Base-by-base conservation (phyloP, 805 yeast species). In the Maudiozyma saulgeensis region DNA sequence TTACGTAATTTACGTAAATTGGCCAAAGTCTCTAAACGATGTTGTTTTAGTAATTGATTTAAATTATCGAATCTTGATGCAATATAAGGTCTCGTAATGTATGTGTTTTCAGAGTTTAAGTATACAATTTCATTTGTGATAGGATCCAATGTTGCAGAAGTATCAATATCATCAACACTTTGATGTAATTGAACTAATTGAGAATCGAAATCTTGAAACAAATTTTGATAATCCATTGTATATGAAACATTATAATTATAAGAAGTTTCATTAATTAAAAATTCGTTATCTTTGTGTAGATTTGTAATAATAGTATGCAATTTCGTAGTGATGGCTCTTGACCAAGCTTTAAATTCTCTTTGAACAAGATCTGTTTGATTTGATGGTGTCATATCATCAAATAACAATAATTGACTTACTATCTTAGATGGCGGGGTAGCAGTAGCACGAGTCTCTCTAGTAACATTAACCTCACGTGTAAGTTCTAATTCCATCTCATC, bases 51-150 rank as follows among this genome's bases (percentile, higher is more conserved):
- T 11, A 16, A 2, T 11, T 32, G 7, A 3, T 37, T 41, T 16
- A 46, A 23, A 4, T 40, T 31, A 9, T 32, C 51, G 32, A 46
- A 41, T 32, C 41, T 16, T 8, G 28, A 31, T 8, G 19, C 12
- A 9, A 50, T 69, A 75, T 71, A 73, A 51, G 76, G 73, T 58
- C 82, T 69, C 0, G 78, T 60, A 25, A 78, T 68, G 51, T 70
- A 70, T 32, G 68, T 67, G 13, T 56, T 54, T 35, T 51, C 51
- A n/a, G 41, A 7, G 49, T 68, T 68, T 41, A 68, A 56, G 46
- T 63, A 68, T 23, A 61, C 61, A 6, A 59, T 57, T 40, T 64
- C 62, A 13, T 42, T 38, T 3, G 51, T 41, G 2, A 12, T 15
- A 0, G 66, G 53, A 18, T 58, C 53, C 3, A 56, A 18, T 16